phyloP scores from a whole-genome alignment of 1,284 basidiomycete genomes.

The Thecaphora thlaspeos region DNA sequence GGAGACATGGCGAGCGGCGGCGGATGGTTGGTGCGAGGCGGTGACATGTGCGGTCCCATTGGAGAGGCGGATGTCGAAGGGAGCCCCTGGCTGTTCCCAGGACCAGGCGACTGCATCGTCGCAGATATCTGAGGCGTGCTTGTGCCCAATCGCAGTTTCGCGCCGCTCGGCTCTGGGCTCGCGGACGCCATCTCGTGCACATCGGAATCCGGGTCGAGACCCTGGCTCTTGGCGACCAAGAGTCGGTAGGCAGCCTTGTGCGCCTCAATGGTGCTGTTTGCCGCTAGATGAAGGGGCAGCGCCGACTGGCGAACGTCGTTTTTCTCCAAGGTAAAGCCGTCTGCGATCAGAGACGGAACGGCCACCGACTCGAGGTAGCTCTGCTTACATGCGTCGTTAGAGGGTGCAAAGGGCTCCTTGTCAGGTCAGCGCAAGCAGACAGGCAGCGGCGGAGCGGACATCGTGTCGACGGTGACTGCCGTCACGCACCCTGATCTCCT shows the following conservation, averaged over 20 bases:
- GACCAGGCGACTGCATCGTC: not conserved
- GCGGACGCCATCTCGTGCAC: not conserved
- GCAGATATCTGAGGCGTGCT: not conserved
- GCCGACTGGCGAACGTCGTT: constrained; percentile 52
- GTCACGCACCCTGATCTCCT: constrained; percentile 30
- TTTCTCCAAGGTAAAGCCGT: constrained; percentile 55
- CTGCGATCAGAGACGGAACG: constrained; percentile 45
- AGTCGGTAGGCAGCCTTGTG: constrained; percentile 36
- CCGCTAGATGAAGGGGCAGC: constrained; percentile 41
- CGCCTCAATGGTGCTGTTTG: constrained; percentile 41
- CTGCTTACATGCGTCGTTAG: too few relatives aligned
- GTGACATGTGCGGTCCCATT: not conserved
- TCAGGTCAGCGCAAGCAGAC: not conserved
- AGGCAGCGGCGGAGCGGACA: too few relatives aligned
- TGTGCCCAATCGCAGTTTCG: not conserved
- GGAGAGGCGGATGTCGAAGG: not conserved
- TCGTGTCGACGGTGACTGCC: too few relatives aligned
- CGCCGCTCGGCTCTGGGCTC: not conserved
- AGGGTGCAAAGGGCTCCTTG: too few relatives aligned
- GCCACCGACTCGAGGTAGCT: constrained; percentile 43
- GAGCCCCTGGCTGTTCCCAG: not conserved
- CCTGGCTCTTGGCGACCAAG: constrained; percentile 18
- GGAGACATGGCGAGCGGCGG: not conserved
- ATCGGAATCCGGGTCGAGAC: not conserved
- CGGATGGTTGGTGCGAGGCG: too few relatives aligned